phyloP scores from a whole-genome alignment of 441 rosid species.

The Breynia disticha region DNA sequence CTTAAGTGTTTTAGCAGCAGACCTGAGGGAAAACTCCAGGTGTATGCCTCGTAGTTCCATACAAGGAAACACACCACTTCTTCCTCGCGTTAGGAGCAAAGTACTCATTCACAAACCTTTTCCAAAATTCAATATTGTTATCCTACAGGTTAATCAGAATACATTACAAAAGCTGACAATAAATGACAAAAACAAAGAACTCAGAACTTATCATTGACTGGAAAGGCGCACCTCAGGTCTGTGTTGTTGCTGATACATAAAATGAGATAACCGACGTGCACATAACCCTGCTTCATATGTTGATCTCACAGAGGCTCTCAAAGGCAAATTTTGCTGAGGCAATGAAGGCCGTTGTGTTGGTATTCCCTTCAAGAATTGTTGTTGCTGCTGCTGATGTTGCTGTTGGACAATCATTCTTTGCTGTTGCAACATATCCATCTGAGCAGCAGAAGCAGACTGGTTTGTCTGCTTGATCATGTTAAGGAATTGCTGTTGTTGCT shows the following conservation, averaged over 20 bases:
- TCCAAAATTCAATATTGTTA: slow-evolving; percentile 82
- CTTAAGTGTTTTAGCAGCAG: slow-evolving; percentile 16
- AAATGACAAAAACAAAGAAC: not conserved
- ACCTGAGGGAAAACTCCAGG: slow-evolving; percentile 84
- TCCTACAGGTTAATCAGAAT: slow-evolving; percentile 35
- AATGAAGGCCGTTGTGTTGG: slow-evolving; percentile 79
- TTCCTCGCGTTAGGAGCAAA: slow-evolving; percentile 69
- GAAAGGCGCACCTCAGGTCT: slow-evolving; percentile 77
- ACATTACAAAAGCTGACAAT: slow-evolving; percentile 2
- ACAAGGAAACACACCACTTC: slow-evolving; percentile 86
- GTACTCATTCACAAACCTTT: slow-evolving; percentile 65
- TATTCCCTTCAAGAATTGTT: slow-evolving; percentile 69
- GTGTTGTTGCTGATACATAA: slow-evolving; percentile 91
- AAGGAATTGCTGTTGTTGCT: slow-evolving; percentile 63
- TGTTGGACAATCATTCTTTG: slow-evolving; percentile 74
- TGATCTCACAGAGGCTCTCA: slow-evolving; percentile 64
- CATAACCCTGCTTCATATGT: slow-evolving; percentile 91
- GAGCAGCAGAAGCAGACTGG: slow-evolving; percentile 56
- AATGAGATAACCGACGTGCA: slow-evolving; percentile 80
- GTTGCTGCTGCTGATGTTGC: slow-evolving; percentile 69
- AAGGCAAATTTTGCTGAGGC: slow-evolving; percentile 62
- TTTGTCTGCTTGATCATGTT: slow-evolving; percentile 77
- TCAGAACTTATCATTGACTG: slow-evolving; percentile 3
- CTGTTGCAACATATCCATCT: slow-evolving; percentile 54
- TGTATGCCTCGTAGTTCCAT: slow-evolving; percentile 69